phyloP scores from a whole-genome alignment of 2,329 filamentous ascomycete species.

The Coniochaeta ligniaria region DNA sequence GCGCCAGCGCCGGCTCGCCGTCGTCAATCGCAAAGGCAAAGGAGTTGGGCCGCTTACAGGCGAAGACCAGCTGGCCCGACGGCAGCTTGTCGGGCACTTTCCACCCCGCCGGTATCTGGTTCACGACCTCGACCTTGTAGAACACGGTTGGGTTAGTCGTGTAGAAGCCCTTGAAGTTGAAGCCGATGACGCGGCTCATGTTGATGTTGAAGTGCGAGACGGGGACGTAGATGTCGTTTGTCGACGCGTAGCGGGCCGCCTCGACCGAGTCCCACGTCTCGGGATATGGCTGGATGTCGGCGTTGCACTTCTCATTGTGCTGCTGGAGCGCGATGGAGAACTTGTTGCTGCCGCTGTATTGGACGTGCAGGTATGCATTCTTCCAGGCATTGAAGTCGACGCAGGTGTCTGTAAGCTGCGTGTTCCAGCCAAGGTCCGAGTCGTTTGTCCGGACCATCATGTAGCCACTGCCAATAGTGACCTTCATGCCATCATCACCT shows the following conservation, averaged over 20 bases:
- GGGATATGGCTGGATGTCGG: slow-evolving; percentile 49
- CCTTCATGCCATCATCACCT: slow-evolving; percentile 49
- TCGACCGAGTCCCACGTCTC: slow-evolving; percentile 63
- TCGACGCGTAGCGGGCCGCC: slow-evolving; percentile 47
- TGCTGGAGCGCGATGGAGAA: slow-evolving; percentile 61
- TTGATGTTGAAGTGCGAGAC: slow-evolving; percentile 60
- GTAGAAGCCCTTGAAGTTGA: slow-evolving; percentile 61
- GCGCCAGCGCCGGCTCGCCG: slow-evolving; percentile 51
- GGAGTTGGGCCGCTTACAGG: slow-evolving; percentile 60
- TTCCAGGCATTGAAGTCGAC: slow-evolving; percentile 46
- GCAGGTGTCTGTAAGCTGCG: slow-evolving; percentile 36
- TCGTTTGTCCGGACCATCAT: slow-evolving; percentile 51
- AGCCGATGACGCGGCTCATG: slow-evolving; percentile 44
- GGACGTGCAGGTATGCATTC: slow-evolving; percentile 56
- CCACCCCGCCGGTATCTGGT: slow-evolving; percentile 41
- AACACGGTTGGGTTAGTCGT: slow-evolving; percentile 41
- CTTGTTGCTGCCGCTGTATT: slow-evolving; percentile 52
- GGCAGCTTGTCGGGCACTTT: slow-evolving; percentile 52
- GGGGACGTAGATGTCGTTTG: slow-evolving; percentile 58
- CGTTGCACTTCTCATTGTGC: slow-evolving; percentile 55
- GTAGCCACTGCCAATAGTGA: slow-evolving; percentile 41
- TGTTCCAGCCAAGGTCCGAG: slow-evolving; percentile 29
- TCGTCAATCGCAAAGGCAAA: slow-evolving; percentile 71
- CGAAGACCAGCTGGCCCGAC: slow-evolving; percentile 52
- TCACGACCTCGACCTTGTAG: slow-evolving; percentile 53